phyloP scores from a whole-genome alignment of 441 rosid species.

The Kokia cookei region DNA sequence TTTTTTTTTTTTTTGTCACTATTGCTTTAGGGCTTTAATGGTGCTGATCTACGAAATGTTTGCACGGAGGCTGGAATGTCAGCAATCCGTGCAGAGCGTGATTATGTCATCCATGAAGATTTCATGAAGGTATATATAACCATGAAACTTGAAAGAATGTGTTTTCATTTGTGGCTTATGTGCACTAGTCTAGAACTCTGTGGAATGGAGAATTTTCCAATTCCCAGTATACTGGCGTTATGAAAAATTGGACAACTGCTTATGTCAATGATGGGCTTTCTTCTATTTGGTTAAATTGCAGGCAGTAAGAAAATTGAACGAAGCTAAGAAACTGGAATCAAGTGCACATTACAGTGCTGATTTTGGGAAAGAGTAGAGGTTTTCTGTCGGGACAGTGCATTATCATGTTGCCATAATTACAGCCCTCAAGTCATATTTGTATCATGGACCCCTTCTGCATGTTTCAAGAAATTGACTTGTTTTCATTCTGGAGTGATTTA shows the following conservation, averaged over 20 bases:
- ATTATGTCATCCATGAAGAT: conserved; percentile 95
- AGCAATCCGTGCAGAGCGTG: conserved; percentile 93
- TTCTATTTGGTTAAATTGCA: conserved; percentile 22
- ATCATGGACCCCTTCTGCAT: neutral
- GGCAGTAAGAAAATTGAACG: conserved; percentile 69
- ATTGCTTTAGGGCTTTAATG: conserved; percentile 76
- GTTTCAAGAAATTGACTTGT: neutral
- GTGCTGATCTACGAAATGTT: conserved; percentile 91
- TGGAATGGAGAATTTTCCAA: neutral
- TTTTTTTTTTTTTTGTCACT: neutral
- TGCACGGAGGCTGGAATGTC: conserved; percentile 99
- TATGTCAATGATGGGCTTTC: neutral
- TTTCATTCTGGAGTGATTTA: neutral
- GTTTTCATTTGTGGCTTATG: neutral
- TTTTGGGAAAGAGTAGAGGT: conserved; percentile 46
- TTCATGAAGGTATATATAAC: conserved; percentile 78
- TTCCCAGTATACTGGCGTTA: neutral
- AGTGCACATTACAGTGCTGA: conserved; percentile 54
- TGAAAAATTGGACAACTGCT: neutral
- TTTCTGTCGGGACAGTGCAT: conserved; percentile 5
- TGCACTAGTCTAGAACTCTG: neutral
- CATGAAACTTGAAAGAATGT: neutral
- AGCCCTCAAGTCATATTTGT: neutral
- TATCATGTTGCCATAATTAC: neutral
- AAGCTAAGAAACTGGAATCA: conserved; percentile 77